These are phyloP conservation scores for Colletotrichum graminicola DNA, from an alignment of 2,329 filamentous ascomycete genomes.

Conservation along the genomic window DNA sequence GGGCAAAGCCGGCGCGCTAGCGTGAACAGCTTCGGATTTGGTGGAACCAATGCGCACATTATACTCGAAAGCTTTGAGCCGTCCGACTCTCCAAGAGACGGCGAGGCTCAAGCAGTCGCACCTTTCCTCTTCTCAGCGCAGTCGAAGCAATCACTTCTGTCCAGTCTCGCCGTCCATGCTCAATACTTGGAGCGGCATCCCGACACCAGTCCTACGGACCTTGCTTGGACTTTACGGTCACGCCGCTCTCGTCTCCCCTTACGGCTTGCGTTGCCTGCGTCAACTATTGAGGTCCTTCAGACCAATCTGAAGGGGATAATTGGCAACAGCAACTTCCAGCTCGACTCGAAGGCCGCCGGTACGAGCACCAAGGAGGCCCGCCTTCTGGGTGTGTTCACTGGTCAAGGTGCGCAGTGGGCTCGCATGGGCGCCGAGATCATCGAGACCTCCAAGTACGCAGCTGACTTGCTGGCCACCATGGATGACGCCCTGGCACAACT, in stretches of 20 bases:
- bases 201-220: background rate
- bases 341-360: background rate
- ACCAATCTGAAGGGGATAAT: slow-evolving; percentile 3
- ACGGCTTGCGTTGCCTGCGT: background rate
- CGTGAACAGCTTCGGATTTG: slow-evolving; percentile 55
- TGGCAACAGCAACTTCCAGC: slow-evolving; percentile 13
- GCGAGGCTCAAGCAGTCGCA: background rate
- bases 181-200: slow-evolving; percentile 7
- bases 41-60: too few species aligned
- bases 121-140: slow-evolving; percentile 23
- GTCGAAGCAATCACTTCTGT: background rate
- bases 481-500: slow-evolving; percentile 42
- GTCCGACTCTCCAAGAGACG: background rate
- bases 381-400: slow-evolving; percentile 49
- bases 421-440: slow-evolving; percentile 45
- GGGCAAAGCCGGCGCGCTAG: slow-evolving; percentile 10
- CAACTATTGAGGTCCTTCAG: background rate
- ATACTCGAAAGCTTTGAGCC: slow-evolving; percentile 47
- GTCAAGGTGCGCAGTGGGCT: slow-evolving; percentile 51
- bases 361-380: slow-evolving; percentile 9
- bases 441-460: slow-evolving; percentile 23
- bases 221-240: background rate
- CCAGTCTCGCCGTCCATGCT: background rate
- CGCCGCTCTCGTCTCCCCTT: slow-evolving; percentile 7
- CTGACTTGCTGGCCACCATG: slow-evolving; percentile 43